These are phyloP conservation scores for Penicillium cataractarum DNA, from an alignment of 495 filamentous ascomycete species.

Conservation along the genomic window DNA sequence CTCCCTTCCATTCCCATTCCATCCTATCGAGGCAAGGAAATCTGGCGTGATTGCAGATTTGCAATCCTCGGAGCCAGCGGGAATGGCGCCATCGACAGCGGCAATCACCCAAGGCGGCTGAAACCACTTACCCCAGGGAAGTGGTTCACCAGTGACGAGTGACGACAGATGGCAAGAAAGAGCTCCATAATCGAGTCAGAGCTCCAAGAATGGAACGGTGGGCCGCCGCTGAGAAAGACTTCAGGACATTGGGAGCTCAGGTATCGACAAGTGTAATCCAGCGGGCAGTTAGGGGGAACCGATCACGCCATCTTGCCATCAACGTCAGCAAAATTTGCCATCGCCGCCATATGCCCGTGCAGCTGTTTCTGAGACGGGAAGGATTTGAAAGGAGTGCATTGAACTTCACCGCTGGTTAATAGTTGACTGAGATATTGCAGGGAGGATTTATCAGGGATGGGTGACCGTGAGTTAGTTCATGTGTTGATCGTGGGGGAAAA, in stretches of 20 bases:
- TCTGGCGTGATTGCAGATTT: constrained; percentile 20
- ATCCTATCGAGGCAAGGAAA: constrained; percentile 9
- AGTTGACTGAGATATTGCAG: neutral
- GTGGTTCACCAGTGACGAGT: constrained; percentile 14
- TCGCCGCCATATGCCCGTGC: neutral
- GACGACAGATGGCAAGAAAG: constrained; percentile 6
- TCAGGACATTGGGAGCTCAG: neutral
- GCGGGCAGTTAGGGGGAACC: constrained; percentile 9
- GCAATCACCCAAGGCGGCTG: constrained; percentile 31
- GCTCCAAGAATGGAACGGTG: constrained; percentile 8
- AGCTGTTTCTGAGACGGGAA: neutral
- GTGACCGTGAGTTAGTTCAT: neutral
- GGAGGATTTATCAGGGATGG: neutral
- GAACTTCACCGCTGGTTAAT: constrained; percentile 23
- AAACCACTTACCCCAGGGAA: neutral
- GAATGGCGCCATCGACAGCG: constrained; percentile 39
- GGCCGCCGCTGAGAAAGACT: neutral
- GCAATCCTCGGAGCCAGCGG: constrained; percentile 18
- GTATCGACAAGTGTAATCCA: neutral
- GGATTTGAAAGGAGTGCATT: neutral
- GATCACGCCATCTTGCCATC: constrained; percentile 31
- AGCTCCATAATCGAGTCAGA: neutral
- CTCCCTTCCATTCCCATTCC: neutral
- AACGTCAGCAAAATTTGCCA: constrained; percentile 32
- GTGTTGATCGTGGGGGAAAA: constrained; percentile 17